A percentile compares a stretch with the other conserved stretches of the same genome.
Conservation (phyloP, 345 rosid genomes). For the Abelmoschus esculentus region DNA sequence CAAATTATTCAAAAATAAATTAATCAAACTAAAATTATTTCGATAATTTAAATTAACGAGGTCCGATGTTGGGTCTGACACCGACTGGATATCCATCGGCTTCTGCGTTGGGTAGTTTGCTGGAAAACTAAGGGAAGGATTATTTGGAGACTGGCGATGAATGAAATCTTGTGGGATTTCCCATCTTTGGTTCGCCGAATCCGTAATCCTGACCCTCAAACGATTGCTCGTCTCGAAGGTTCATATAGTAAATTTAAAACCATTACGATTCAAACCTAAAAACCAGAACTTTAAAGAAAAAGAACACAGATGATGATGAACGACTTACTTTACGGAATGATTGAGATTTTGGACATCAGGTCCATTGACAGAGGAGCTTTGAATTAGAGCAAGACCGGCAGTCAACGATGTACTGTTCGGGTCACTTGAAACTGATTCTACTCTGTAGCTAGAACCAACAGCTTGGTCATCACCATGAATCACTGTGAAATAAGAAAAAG, state of each 20-base stretch:
- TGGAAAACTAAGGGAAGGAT: not conserved
- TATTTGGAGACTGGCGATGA: conserved; percentile 25
- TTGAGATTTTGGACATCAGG: conserved; percentile 43
- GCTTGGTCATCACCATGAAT: not conserved
- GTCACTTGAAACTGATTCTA: conserved; percentile 31
- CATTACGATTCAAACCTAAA: not conserved
- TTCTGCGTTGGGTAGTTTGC: not conserved
- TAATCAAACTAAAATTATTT: too few species aligned
- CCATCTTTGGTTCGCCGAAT: conserved; percentile 41
- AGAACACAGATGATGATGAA: not conserved
- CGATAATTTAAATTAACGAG: conserved; percentile 21
- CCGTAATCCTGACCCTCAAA: conserved; percentile 46
- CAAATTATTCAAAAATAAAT: too few species aligned
- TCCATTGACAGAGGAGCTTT: conserved; percentile 35
- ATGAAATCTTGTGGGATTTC: conserved; percentile 50
- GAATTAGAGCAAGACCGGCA: conserved; percentile 42
- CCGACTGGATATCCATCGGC: not conserved
- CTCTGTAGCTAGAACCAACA: conserved; percentile 45
- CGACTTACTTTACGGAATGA: conserved; percentile 33
- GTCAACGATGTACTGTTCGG: conserved; percentile 21
- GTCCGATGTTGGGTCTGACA: conserved; percentile 36
- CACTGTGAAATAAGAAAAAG: not conserved
- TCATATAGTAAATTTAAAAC: not conserved
- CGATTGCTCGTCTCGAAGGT: conserved; percentile 49
- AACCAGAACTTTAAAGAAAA: not conserved